Percentiles rank a stretch among this genome's conserved stretches.
phyloP scores from a whole-genome alignment of 106 monocot genomes.

The Chionographis japonica region DNA sequence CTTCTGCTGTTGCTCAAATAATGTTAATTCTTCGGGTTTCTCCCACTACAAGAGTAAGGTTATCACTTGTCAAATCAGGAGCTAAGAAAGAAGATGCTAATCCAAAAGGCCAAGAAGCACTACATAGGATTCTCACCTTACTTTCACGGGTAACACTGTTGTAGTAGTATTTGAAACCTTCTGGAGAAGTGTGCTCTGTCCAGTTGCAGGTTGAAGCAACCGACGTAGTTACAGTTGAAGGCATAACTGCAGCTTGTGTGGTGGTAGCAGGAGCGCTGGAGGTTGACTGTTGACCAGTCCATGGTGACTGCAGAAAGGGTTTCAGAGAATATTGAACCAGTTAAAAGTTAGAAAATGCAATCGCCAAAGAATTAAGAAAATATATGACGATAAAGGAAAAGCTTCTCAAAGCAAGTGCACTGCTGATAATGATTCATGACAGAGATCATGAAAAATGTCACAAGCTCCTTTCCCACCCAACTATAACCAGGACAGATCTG shows the following conservation, averaged over 20 bases:
- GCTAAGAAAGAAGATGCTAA: not conserved
- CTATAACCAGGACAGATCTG: not conserved
- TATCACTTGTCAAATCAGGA: not conserved
- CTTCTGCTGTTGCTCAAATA: conserved; percentile 41
- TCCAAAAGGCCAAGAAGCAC: not conserved
- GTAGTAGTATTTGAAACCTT: conserved; percentile 53
- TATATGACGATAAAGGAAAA: not conserved
- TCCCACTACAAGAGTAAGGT: conserved; percentile 31
- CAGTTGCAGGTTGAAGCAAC: conserved; percentile 29
- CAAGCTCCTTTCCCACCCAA: no score
- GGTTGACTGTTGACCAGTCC: conserved; percentile 23
- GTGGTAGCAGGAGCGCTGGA: conserved; percentile 7
- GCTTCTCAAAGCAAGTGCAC: no score
- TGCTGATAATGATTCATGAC: no score
- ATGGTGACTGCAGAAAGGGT: conserved; percentile 13
- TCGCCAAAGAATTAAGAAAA: not conserved
- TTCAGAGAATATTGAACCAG: not conserved
- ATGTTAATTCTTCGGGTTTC: conserved; percentile 40
- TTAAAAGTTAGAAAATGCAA: not conserved
- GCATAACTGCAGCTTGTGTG: not conserved
- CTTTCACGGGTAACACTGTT: conserved; percentile 50
- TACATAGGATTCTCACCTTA: conserved; percentile 16
- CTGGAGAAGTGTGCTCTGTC: conserved; percentile 57
- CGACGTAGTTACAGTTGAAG: conserved; percentile 6
- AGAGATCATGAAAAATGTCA: no score